A percentile compares a stretch with the other conserved stretches of the same genome.
phyloP scores from a whole-genome alignment of 23 red algal genomes.

The Gracilariopsis chorda region DNA sequence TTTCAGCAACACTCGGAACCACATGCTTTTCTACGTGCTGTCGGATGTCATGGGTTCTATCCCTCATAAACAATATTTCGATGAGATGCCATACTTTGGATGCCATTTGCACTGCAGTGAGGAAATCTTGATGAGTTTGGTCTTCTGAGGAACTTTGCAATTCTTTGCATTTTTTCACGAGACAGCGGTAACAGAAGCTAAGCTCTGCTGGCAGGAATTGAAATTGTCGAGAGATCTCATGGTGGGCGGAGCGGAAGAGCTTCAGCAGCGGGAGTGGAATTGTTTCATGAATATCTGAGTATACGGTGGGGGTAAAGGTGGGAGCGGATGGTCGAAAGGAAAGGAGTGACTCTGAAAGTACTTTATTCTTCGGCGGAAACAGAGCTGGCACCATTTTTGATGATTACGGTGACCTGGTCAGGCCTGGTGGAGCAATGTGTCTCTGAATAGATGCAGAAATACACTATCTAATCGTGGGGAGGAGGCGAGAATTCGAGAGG shows the following conservation, averaged over 20 bases:
- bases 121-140: not conserved
- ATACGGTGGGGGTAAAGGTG: not conserved
- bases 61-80: slow-evolving; percentile 12
- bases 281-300: not conserved
- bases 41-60: slow-evolving; percentile 19
- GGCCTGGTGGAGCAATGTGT: not conserved
- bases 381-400: not conserved
- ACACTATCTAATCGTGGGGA: no score
- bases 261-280: slow-evolving; percentile 33
- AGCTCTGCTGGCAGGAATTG: not conserved
- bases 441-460: no score
- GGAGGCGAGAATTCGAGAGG: no score
- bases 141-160: not conserved
- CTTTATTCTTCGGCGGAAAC: not conserved
- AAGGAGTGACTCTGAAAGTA: not conserved
- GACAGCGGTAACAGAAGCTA: not conserved
- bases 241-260: slow-evolving; percentile 41
- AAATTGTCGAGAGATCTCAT: not conserved
- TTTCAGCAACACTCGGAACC: no score
- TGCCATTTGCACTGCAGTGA: not conserved
- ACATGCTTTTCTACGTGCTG: no score
- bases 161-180: not conserved
- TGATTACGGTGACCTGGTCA: not conserved
- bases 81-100: not conserved
- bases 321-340: slow-evolving; percentile 5